phyloP scores from a whole-genome alignment of 306 rosid species.

The Gastrolobium villosum region DNA sequence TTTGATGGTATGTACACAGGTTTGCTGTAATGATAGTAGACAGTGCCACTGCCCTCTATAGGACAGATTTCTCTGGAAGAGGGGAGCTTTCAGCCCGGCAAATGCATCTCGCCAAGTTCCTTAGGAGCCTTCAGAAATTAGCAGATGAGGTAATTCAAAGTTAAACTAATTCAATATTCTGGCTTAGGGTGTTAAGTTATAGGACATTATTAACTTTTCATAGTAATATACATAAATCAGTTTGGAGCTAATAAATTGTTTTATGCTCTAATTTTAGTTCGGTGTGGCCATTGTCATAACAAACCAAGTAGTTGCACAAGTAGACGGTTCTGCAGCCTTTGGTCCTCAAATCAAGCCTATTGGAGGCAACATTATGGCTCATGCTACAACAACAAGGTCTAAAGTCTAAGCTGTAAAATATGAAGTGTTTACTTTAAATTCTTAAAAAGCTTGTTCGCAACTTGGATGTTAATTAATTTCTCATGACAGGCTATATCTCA shows the following conservation, averaged over 20 bases:
- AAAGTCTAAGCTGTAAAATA: constrained; percentile 49
- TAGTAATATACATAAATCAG: background rate
- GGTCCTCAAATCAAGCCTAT: constrained; percentile 96
- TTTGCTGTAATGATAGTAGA: constrained; percentile 95
- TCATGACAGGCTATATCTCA: constrained; percentile 74
- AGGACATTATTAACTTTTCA: constrained; percentile 7
- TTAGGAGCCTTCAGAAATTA: constrained; percentile 90
- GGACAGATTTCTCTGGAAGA: constrained; percentile 96
- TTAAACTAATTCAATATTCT: constrained; percentile 28
- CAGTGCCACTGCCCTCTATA: constrained; percentile 97
- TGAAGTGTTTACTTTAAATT: constrained; percentile 6
- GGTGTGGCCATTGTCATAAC: constrained; percentile 97
- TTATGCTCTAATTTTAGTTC: constrained; percentile 62
- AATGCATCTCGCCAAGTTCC: constrained; percentile 97
- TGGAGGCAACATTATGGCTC: constrained; percentile 99
- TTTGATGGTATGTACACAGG: constrained; percentile 53
- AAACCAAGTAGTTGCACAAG: constrained; percentile 99
- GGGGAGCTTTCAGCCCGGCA: constrained; percentile 99
- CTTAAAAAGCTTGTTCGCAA: constrained; percentile 13
- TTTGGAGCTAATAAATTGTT: constrained; percentile 42
- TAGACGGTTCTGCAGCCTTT: constrained; percentile 96
- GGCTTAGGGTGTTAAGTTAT: constrained; percentile 9
- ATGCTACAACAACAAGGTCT: constrained; percentile 96
- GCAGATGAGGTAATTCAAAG: constrained; percentile 85
- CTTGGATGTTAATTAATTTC: constrained; percentile 26